A percentile compares a stretch with the other conserved stretches of the same genome.
Conservation (phyloP, 345 rosid species). For the Dimocarpus longan region DNA sequence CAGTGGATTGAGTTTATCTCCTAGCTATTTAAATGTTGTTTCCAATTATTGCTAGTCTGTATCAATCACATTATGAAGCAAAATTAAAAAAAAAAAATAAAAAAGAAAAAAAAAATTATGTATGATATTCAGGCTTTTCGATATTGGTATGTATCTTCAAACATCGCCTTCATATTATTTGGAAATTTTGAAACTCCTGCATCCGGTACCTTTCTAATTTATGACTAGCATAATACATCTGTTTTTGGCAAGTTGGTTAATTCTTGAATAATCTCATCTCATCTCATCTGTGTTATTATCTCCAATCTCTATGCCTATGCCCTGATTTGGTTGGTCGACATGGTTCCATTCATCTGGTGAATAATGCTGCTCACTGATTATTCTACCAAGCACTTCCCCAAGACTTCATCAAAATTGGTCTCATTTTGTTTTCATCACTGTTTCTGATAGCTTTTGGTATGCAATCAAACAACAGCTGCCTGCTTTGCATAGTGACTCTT, state of each 20-base stretch:
- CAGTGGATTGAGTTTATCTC: background rate
- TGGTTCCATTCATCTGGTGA: slow-evolving; percentile 28
- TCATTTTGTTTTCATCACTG: background rate
- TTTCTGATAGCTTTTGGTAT: slow-evolving; percentile 2
- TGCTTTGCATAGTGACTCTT: slow-evolving; percentile 21
- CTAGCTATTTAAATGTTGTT: background rate
- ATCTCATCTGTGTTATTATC: slow-evolving; percentile 27
- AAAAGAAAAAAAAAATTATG: background rate
- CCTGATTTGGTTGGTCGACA: slow-evolving; percentile 18
- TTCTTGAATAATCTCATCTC: slow-evolving; percentile 28
- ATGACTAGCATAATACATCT: background rate
- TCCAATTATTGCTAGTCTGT: background rate
- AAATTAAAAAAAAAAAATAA: background rate
- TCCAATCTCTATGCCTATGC: slow-evolving; percentile 33
- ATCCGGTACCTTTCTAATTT: background rate
- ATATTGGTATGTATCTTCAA: background rate
- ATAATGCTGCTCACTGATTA: slow-evolving; percentile 13
- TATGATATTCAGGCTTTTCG: background rate
- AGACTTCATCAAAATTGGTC: slow-evolving; percentile 12
- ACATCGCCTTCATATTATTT: background rate
- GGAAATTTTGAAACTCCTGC: too few relatives aligned
- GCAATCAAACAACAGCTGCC: slow-evolving; percentile 18
- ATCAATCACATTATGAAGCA: background rate
- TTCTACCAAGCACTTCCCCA: slow-evolving; percentile 28
- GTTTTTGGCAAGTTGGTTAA: slow-evolving; percentile 14